Evolutionary conservation across 805 yeast species (phyloP), one percentile per base, ranked within the genome.

Genomic region (Candida caryicola): DNA sequence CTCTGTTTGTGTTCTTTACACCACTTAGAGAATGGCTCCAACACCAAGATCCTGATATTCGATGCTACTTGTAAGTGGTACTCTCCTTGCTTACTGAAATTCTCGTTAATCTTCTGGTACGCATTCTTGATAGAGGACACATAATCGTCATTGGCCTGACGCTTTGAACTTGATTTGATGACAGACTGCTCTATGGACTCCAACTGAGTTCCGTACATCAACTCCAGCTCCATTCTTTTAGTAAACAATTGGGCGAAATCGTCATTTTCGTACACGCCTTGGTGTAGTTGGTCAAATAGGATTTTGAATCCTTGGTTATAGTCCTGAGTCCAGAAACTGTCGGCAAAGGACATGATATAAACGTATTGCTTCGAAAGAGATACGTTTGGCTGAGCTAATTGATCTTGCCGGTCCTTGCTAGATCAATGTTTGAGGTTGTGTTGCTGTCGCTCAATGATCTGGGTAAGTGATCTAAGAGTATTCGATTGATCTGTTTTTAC

Each of bases 291-390:
- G 16, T 62, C 66, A 47, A 79, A 81, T 6, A 81, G 62, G 2
- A 64, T 60, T 35, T 70, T 64, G 33, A 75, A 59, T 26, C 85
- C 81, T 60, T 73, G 62, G 10, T 69, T 62, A 52, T 81, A 79
- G 53, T 83, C 90, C 19, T 67, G 68, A 5, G 88, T 71, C 95
- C 95, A 85, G 62, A 85, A 85, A 49, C 81, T 77, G 49, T 82
- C 87, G 4, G 86, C 79, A 62, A 85, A 83, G 15, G 86, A 76
- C 74, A 69, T 69, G 25, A 7, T 7, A 21, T n/a, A n/a, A n/a
- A n/a, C n/a, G n/a, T n/a, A n/a, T n/a, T n/a, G n/a, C n/a, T n/a
- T n/a, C n/a, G n/a, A n/a, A n/a, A n/a, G n/a, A n/a, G n/a, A n/a
- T n/a, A n/a, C n/a, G n/a, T n/a, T n/a, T n/a, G n/a, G n/a, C n/a